phyloP scores from a whole-genome alignment of 345 rosid species.

The Syzygium grande region DNA sequence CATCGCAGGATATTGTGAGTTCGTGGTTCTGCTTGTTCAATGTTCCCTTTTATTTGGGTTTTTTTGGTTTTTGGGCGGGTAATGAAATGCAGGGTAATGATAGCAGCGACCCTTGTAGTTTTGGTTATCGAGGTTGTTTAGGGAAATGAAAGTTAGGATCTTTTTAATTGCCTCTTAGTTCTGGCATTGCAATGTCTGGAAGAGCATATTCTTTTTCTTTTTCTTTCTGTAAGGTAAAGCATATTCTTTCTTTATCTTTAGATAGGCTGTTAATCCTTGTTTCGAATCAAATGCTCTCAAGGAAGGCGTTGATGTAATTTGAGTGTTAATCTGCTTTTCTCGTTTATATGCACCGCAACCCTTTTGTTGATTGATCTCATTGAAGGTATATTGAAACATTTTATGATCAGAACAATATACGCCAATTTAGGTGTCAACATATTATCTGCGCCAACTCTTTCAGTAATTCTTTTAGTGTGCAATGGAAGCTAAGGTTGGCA shows the following conservation, averaged over 20 bases:
- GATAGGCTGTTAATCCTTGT: neutral
- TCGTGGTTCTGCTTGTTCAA: neutral
- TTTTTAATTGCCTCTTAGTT: neutral
- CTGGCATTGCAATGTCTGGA: neutral
- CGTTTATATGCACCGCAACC: neutral
- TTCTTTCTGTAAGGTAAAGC: too few relatives aligned
- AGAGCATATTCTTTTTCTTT: neutral
- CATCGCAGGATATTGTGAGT: conserved; percentile 89
- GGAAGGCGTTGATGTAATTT: neutral
- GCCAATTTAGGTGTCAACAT: neutral
- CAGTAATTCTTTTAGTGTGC: neutral
- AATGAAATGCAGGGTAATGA: neutral
- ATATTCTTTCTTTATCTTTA: neutral
- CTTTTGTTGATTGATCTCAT: neutral
- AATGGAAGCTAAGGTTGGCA: neutral
- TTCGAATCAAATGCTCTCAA: neutral
- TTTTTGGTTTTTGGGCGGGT: neutral
- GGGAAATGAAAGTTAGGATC: neutral
- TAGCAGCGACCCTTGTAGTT: neutral
- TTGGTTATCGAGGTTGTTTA: neutral
- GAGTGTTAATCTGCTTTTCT: neutral
- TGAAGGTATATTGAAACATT: neutral
- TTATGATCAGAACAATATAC: neutral
- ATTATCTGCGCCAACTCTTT: neutral
- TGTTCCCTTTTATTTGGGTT: neutral